Evolutionary conservation across 2,329 filamentous ascomycete genomes (phyloP), one percentile per base, ranked within the genome.

Genomic region (Septoria linicola): DNA sequence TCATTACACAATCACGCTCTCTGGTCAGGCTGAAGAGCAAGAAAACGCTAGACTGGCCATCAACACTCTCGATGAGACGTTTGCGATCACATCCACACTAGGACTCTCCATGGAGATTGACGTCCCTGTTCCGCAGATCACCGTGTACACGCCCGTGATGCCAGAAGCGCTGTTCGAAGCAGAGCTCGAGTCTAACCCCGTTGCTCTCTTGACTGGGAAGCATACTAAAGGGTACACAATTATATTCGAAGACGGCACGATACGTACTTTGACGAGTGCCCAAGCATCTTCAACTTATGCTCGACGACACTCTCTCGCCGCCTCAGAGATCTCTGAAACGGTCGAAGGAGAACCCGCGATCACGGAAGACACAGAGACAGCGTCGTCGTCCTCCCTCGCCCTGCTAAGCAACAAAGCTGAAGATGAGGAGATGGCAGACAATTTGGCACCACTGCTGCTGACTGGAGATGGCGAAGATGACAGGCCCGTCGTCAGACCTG

Each of bases 241-340:
- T 8, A 70, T 96, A 4, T 89, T 95, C 66, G 79, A 85, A n/a
- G 77, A 81, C 0, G 88, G 89, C 11, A 85, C 88, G 62, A 75
- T 95, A 32, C 83, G 82, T 21, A 63, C 69, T 4, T 61, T 78
- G 8, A 67, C 57, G 7, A 53, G 48, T 35, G 41, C 49, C 6
- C 43, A 42, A 19, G 30, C 39, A 27, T 49, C 54, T 3, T 35
- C 23, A 10, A 10, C 47, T 13, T 31, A 23, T 13, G 25, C 30
- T 36, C 39, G 46, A 36, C 37, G 46, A n/a, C n/a, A 42, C 14
- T 51, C 41, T n/a, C 13, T 41, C 14, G 34, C 53, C 23, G 31
- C 40, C 27, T 19, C 41, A 8, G 46, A 37, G 25, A 10, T 30
- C 23, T 14, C 35, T 30, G 41, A 49, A 5, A 30, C 2, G 14